Conservation (phyloP, 2,329 filamentous ascomycete species). For the Aureobasidium sp. region DNA sequence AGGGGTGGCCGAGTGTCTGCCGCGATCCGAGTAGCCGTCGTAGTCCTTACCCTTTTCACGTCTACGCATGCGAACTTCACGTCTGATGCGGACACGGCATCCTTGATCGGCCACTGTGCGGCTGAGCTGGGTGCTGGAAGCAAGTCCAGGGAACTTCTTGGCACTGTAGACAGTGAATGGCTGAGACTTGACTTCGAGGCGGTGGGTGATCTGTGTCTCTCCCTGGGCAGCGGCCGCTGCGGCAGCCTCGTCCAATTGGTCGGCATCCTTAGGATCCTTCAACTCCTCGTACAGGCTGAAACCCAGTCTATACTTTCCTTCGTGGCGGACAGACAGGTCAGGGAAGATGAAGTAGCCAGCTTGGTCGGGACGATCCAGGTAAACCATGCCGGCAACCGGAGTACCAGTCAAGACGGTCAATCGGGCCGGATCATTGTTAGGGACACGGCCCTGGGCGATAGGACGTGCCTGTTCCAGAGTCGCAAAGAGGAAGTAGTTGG, state of each 20-base stretch:
- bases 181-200: constrained; percentile 81
- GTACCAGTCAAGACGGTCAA: constrained; percentile 88
- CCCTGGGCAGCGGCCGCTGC: constrained; percentile 30
- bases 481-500: constrained; percentile 95
- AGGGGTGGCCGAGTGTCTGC: constrained; percentile 36
- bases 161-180: constrained; percentile 89
- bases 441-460: constrained; percentile 73
- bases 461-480: constrained; percentile 80
- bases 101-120: constrained; percentile 92
- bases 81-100: constrained; percentile 88
- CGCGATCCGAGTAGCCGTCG: constrained; percentile 42
- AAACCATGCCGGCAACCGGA: constrained; percentile 91
- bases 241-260: constrained; percentile 42
- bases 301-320: constrained; percentile 82
- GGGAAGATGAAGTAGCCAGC: constrained; percentile 96
- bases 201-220: constrained; percentile 65
- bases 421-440: constrained; percentile 57
- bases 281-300: constrained; percentile 93
- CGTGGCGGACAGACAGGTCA: constrained; percentile 89
- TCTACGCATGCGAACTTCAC: constrained; percentile 87
- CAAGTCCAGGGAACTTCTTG: constrained; percentile 95
- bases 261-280: constrained; percentile 75
- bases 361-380: constrained; percentile 74
- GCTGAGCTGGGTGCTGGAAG: constrained; percentile 82
- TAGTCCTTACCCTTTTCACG: constrained; percentile 61